phyloP scores from a whole-genome alignment of 441 rosid species.

The Brassica balearica region DNA sequence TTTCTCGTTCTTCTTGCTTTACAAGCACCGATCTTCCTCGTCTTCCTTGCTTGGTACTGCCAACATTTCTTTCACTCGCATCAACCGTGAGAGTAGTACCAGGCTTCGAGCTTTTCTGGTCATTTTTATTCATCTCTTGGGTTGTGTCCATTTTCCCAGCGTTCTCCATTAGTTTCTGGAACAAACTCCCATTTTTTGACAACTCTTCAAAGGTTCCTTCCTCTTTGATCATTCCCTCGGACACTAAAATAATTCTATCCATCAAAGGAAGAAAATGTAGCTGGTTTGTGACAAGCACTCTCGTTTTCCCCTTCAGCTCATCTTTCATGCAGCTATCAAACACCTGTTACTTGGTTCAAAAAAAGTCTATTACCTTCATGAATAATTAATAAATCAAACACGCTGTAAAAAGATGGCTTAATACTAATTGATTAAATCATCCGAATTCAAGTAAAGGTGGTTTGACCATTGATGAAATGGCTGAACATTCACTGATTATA shows the following conservation, averaged over 20 bases:
- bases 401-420: not conserved
- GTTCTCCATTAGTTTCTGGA: slow-evolving; percentile 94
- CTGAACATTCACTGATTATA: not conserved
- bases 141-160: slow-evolving; percentile 93
- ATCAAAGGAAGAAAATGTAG: slow-evolving; percentile 97
- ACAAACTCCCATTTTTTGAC: slow-evolving; percentile 65
- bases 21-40: slow-evolving; percentile 76
- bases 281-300: slow-evolving; percentile 96
- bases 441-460: not conserved
- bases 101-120: slow-evolving; percentile 44
- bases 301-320: slow-evolving; percentile 81
- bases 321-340: slow-evolving; percentile 86
- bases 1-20: slow-evolving; percentile 95
- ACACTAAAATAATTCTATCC: slow-evolving; percentile 75
- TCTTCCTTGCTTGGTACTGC: slow-evolving; percentile 57
- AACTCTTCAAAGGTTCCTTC: slow-evolving; percentile 93
- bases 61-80: slow-evolving; percentile 46
- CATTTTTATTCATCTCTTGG: slow-evolving; percentile 50
- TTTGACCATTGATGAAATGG: not conserved
- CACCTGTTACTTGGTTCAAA: slow-evolving; percentile 61
- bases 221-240: slow-evolving; percentile 83
- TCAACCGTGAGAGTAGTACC: slow-evolving; percentile 45
- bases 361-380: slow-evolving; percentile 29
- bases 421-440: not conserved
- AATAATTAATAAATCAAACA: not conserved